phyloP scores from a whole-genome alignment of 768 basidiomycete species.

The Podaxis rugospora region DNA sequence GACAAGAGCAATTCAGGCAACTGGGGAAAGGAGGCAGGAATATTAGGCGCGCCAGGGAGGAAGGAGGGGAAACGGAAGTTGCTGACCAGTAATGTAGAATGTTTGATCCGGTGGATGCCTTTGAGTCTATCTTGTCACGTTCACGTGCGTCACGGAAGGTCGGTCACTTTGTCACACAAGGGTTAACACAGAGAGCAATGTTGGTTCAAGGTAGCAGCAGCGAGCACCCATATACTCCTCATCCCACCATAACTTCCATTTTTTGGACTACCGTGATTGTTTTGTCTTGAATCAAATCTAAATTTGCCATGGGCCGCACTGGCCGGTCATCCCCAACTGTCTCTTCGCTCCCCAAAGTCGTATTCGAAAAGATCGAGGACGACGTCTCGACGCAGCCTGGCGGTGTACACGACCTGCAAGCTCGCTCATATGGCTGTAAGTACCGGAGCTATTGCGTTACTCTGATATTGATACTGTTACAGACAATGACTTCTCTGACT shows the following conservation, averaged over 20 bases:
- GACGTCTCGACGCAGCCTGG: slow-evolving; percentile 55
- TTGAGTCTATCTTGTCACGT: neutral
- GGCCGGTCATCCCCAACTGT: slow-evolving; percentile 24
- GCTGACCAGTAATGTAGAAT: slow-evolving; percentile 2
- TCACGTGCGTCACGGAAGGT: neutral
- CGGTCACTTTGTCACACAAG: slow-evolving; percentile 4
- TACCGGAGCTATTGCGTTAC: slow-evolving; percentile 10
- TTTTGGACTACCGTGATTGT: neutral
- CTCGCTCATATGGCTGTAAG: slow-evolving; percentile 73
- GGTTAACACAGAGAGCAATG: slow-evolving; percentile 1
- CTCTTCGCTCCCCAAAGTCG: slow-evolving; percentile 54
- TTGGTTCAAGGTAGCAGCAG: slow-evolving; percentile 2
- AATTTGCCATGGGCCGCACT: slow-evolving; percentile 33
- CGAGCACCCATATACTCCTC: neutral
- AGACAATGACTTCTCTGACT: slow-evolving; percentile 65
- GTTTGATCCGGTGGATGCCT: neutral
- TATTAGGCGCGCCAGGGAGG: neutral
- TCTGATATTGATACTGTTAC: neutral
- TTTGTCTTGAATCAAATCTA: neutral
- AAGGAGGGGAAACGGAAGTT: neutral
- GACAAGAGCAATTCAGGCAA: neutral
- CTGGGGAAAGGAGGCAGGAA: neutral
- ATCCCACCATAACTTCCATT: neutral
- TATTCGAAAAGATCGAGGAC: slow-evolving; percentile 62
- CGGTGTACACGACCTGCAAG: slow-evolving; percentile 60